Percentiles rank a stretch among this genome's conserved stretches.
These are phyloP conservation scores for Trypanosoma boissoni DNA, from an alignment of 208 protist genomes.

Conservation along the genomic window DNA sequence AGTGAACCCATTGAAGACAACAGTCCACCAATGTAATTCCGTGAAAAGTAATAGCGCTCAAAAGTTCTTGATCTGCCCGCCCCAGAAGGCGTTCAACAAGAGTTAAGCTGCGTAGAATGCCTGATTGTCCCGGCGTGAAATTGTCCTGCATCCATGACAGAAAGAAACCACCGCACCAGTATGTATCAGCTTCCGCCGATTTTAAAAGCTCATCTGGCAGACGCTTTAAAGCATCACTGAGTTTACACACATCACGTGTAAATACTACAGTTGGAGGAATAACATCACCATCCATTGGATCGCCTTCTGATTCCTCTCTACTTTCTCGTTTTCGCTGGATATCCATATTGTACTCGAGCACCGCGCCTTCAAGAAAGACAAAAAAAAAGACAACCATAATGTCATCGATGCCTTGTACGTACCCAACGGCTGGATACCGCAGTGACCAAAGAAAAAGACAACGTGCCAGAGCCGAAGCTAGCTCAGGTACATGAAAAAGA, in stretches of 20 bases:
- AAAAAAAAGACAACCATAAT: constrained; percentile 90
- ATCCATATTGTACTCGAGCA: constrained; percentile 33
- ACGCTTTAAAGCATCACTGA: neutral
- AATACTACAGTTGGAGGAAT: constrained; percentile 12
- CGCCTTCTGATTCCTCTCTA: neutral
- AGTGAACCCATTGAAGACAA: constrained; percentile 93
- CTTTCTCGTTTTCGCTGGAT: neutral
- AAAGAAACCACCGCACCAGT: constrained; percentile 84
- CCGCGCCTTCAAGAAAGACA: constrained; percentile 78
- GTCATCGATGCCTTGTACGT: constrained; percentile 97
- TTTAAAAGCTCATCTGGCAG: constrained; percentile 15
- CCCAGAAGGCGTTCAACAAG: constrained; percentile 56
- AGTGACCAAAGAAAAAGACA: constrained; percentile 93
- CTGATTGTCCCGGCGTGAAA: constrained; percentile 87
- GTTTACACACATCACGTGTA: constrained; percentile 6
- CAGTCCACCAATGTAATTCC: constrained; percentile 68
- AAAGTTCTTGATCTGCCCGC: constrained; percentile 4
- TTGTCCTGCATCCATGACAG: constrained; percentile 89
- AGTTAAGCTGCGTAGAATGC: constrained; percentile 63
- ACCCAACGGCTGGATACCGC: constrained; percentile 92
- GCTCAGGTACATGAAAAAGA: constrained; percentile 49
- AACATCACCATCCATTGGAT: neutral
- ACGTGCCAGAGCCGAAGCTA: constrained; percentile 62
- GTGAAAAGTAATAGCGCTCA: constrained; percentile 1
- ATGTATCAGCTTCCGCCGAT: constrained; percentile 88